These are phyloP conservation scores for Kodamaea kakaduensis DNA, from an alignment of 805 yeast species.

Conservation along the genomic window DNA sequence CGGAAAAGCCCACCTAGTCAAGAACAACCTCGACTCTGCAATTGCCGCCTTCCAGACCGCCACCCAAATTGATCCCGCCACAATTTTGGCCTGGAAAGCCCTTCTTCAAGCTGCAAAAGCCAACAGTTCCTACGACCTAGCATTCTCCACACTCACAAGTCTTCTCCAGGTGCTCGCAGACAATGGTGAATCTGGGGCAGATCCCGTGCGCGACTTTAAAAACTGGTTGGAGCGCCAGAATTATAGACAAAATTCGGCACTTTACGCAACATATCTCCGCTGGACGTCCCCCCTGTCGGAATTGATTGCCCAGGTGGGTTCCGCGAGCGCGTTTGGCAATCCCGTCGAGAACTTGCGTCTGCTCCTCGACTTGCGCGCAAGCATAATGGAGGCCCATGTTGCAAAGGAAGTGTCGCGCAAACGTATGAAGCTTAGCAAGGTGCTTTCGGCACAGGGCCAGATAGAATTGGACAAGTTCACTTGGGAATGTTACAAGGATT, in stretches of 20 bases:
- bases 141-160: conserved; percentile 45
- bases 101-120: conserved; percentile 45
- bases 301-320: conserved; percentile 51
- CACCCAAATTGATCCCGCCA: conserved; percentile 44
- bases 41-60: conserved; percentile 46
- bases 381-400: conserved; percentile 39
- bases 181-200: conserved; percentile 45
- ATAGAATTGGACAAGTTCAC: conserved; percentile 33
- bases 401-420: conserved; percentile 42
- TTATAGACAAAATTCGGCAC: conserved; percentile 24
- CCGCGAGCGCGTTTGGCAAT: conserved; percentile 33
- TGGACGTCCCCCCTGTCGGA: conserved; percentile 53
- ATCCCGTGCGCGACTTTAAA: conserved; percentile 45
- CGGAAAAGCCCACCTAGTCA: conserved; percentile 63
- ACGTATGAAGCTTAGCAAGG: conserved; percentile 46
- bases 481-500: conserved; percentile 45
- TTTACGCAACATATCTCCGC: conserved; percentile 47
- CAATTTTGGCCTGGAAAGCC: conserved; percentile 80
- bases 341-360: conserved; percentile 44
- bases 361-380: conserved; percentile 39
- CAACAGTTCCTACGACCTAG: conserved; percentile 35
- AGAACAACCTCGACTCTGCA: conserved; percentile 39
- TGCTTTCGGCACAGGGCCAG: conserved; percentile 38
- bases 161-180: conserved; percentile 40
- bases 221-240: conserved; percentile 39